Conservation (phyloP, 1,139 yeast species). For the Pichia sp. region DNA sequence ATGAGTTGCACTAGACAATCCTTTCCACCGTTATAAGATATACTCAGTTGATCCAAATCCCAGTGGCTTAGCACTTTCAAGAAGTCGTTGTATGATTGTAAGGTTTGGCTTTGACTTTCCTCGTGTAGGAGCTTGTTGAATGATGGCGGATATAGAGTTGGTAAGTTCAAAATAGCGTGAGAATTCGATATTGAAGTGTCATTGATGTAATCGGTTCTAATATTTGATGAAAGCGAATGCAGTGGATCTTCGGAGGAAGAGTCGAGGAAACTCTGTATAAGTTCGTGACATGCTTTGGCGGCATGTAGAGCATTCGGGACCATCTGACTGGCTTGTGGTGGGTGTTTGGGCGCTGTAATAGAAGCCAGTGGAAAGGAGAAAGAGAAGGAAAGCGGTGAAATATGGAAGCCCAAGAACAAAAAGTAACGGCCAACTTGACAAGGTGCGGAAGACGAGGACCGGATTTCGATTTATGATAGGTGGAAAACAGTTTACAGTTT, state of each 20-base stretch:
- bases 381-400: too few relatives aligned
- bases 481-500: too few relatives aligned
- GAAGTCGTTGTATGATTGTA: constrained; percentile 11
- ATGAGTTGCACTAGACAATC: constrained; percentile 85
- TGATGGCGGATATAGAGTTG: constrained; percentile 10
- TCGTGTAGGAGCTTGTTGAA: constrained; percentile 9
- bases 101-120: constrained; percentile 4
- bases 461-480: too few relatives aligned
- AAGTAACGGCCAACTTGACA: too few relatives aligned
- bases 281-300: constrained; percentile 6
- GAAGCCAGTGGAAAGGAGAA: too few relatives aligned
- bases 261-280: not conserved
- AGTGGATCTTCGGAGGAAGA: constrained; percentile 1
- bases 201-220: not conserved
- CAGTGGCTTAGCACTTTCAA: constrained; percentile 33
- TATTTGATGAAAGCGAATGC: not conserved
- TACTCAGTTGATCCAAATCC: constrained; percentile 55
- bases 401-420: too few relatives aligned
- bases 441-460: too few relatives aligned
- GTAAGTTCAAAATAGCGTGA: constrained; percentile 7
- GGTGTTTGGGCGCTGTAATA: too few relatives aligned
- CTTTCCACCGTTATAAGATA: constrained; percentile 89
- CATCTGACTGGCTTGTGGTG: not conserved
- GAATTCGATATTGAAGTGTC: not conserved
- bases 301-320: constrained; percentile 1